Evolutionary conservation across 441 rosid genomes (phyloP), one percentile per base, ranked within the genome.

Genomic region (Eruca vesicaria): DNA sequence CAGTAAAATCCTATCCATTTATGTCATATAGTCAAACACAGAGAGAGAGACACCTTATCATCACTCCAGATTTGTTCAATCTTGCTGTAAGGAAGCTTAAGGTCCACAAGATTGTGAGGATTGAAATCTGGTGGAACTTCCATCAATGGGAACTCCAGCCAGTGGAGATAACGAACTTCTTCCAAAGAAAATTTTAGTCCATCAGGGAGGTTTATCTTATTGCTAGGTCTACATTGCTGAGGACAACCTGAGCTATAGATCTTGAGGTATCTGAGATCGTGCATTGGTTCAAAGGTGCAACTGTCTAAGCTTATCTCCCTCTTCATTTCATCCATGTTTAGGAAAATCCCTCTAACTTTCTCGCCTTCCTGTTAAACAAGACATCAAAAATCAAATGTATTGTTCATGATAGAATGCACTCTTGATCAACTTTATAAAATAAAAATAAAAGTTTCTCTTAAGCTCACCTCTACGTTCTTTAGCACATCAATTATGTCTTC

Each of bases 131-230:
- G 9, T 23, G 68, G 68, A 64, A 64, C 21, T 64, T 64, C 56
- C 0, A 41, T 12, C 56, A 62, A 35, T 35, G 50, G 31, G 1
- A 62, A 62, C 23, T 62, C 41, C 16, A 35, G 66, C 66, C 66
- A 62, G 50, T 62, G 66, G 36, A 74, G 41, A 3, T 6, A 69
- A 2, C 74, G 65, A 2, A 69, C 20, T 57, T 58, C 43, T 41
- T 28, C 2, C 5, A 41, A 5, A 0, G 66, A 57, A 0, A 69
- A 6, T 3, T 6, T 2, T 26, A 69, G 66, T 1, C 53, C 72
- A 0, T 68, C 53, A 5, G 63, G 52, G 10, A 68, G 15, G 35
- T 35, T 56, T 55, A 69, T 26, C 62, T 57, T 57, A 14, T 57
- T 57, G 33, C 11, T 26, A 15, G 62, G 14, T 57, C 29, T 36